Evolutionary conservation across 2,329 filamentous ascomycete genomes (phyloP), one percentile per base, ranked within the genome.

Genomic region (Exophiala lecanii-corni): DNA sequence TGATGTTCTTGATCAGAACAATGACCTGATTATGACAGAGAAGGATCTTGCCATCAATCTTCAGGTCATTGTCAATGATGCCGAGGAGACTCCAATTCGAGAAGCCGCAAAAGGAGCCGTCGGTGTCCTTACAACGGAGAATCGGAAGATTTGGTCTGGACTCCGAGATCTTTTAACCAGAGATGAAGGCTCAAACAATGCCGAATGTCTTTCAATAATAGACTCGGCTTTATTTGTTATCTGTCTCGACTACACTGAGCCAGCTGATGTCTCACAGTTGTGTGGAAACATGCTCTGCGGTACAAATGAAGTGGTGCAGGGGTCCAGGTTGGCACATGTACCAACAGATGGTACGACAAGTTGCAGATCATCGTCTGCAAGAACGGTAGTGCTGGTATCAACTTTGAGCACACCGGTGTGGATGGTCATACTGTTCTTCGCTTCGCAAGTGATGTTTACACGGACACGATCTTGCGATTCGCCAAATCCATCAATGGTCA

Each of bases 231-330:
- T 98, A 0, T 98, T 97, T 59, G 79, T 94, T 13, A 74, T 98
- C 2, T 97, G 89, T 55, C 72, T 98, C 3, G 92, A 98, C 64
- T 92, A 94, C 58, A 88, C 88, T 0, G 89, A 95, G 62, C 89
- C 92, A 0, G 69, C 75, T 1, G 88, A 79, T 35, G 84, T 82
- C 1, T 82, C 88, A 0, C 85, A 88, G 21, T 77, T 97, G n/a
- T 96, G 89, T 64, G 89, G 88, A 61, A 98, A 97, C 64, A 97
- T 98, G 91, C 84, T 98, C 9, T 97, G 92, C 59, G 92, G 92
- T 33, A 94, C 89, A 0, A 95, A 84, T 56, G 82, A 92, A 59
- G 83, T 97, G 9, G 86, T 94, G 58, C 86, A 84, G 60, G 92
- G 92, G 86, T 98, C 2, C 92, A 98, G 66, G 89, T 96, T 33